Evolutionary conservation across 495 filamentous ascomycete genomes (phyloP).

Genomic region (Cairneyella variabilis): DNA sequence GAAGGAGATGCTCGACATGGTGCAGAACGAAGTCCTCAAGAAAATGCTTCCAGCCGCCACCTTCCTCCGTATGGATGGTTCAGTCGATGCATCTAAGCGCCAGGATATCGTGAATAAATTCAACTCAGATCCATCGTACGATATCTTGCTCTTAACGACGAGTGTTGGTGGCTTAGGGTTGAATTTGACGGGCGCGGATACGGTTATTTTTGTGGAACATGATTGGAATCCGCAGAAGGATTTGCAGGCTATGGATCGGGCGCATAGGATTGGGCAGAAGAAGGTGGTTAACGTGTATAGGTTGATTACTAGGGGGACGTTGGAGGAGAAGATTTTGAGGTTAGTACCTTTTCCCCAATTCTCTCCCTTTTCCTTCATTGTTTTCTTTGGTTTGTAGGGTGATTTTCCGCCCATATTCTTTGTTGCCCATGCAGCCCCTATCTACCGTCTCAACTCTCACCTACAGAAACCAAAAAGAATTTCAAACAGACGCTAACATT

Average conservation of each 20-base stretch:
- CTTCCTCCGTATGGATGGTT: slow-evolving; percentile 86
- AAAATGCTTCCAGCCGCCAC: slow-evolving; percentile 82
- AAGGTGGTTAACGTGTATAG: slow-evolving; percentile 99
- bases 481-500: neutral
- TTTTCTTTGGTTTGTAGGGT: too few species aligned
- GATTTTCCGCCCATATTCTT: too few species aligned
- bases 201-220: slow-evolving; percentile 98
- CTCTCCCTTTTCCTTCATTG: neutral
- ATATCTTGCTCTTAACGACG: slow-evolving; percentile 87
- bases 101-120: slow-evolving; percentile 98
- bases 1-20: slow-evolving; percentile 99
- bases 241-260: slow-evolving; percentile 97
- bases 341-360: slow-evolving; percentile 37
- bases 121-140: slow-evolving; percentile 94
- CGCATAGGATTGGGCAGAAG: slow-evolving; percentile 97
- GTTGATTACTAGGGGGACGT: slow-evolving; percentile 86
- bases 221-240: slow-evolving; percentile 99
- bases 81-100: slow-evolving; percentile 82
- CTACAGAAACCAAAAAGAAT: too few species aligned
- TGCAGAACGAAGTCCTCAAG: slow-evolving; percentile 85
- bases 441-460: too few species aligned
- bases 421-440: too few species aligned
- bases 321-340: slow-evolving; percentile 98
- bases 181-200: slow-evolving; percentile 95
- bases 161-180: slow-evolving; percentile 91